Percentiles rank a stretch among this genome's conserved stretches.
phyloP scores from a whole-genome alignment of 2,329 filamentous ascomycete species.

The Endoconidiophora laricicola region DNA sequence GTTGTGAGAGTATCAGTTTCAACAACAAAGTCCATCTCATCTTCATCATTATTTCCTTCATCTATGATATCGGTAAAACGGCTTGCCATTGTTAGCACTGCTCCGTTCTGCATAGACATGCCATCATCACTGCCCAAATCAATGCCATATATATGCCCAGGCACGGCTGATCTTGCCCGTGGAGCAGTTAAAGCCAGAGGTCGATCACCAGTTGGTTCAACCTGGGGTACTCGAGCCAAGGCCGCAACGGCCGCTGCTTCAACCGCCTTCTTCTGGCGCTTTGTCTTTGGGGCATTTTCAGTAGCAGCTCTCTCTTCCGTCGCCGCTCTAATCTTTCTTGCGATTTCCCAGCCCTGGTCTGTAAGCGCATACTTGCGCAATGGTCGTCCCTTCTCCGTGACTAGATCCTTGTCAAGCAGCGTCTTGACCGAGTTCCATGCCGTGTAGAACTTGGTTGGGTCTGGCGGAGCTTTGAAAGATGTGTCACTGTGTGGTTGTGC shows the following conservation, averaged over 20 bases:
- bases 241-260: background rate
- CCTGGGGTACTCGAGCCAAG: too few relatives aligned
- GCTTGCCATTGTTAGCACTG: too few relatives aligned
- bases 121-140: too few relatives aligned
- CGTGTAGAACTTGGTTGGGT: constrained; percentile 55
- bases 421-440: constrained; percentile 77
- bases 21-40: background rate
- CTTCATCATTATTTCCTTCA: background rate
- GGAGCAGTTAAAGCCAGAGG: too few relatives aligned
- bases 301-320: constrained; percentile 10
- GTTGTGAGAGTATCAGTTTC: background rate
- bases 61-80: background rate
- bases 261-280: background rate
- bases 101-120: too few relatives aligned
- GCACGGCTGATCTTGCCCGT: too few relatives aligned
- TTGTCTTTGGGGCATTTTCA: background rate
- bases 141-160: too few relatives aligned
- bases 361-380: constrained; percentile 52
- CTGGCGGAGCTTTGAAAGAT: constrained; percentile 51
- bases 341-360: constrained; percentile 64
- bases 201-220: too few relatives aligned
- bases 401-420: constrained; percentile 53
- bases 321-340: constrained; percentile 37
- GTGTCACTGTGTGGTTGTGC: constrained; percentile 58
- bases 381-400: constrained; percentile 54